These are phyloP conservation scores for Aspergillus incahuasiensis DNA, from an alignment of 495 filamentous ascomycete genomes.

Conservation along the genomic window DNA sequence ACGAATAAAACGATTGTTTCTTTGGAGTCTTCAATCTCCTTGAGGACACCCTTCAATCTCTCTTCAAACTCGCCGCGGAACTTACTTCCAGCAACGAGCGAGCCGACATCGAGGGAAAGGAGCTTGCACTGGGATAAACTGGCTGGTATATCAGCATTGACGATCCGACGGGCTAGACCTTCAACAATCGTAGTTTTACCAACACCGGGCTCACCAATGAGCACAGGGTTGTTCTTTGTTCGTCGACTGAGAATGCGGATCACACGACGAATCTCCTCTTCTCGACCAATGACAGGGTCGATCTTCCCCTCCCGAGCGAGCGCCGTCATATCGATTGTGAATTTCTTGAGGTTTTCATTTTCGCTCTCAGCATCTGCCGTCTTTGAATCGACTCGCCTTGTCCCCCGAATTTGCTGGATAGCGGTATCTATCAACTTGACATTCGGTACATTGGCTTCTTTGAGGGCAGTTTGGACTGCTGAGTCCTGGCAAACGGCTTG, in stretches of 20 bases:
- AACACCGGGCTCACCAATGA: constrained; percentile 95
- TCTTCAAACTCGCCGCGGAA: constrained; percentile 98
- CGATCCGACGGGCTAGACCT: constrained; percentile 90
- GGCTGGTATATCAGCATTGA: constrained; percentile 92
- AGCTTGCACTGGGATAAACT: constrained; percentile 92
- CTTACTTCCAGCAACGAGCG: constrained; percentile 93
- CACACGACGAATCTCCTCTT: constrained; percentile 93
- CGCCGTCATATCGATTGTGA: constrained; percentile 94
- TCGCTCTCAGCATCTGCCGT: constrained; percentile 88
- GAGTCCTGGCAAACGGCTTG: constrained; percentile 74
- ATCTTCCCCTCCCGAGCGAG: constrained; percentile 95
- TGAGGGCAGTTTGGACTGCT: constrained; percentile 64
- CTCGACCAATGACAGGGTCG: constrained; percentile 94
- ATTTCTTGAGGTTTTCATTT: constrained; percentile 92
- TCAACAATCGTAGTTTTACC: constrained; percentile 98
- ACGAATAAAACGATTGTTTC: constrained; percentile 97
- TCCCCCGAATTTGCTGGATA: constrained; percentile 84
- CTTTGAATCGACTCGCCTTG: constrained; percentile 86
- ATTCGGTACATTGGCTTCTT: constrained; percentile 88
- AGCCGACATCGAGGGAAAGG: constrained; percentile 90
- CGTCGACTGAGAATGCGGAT: constrained; percentile 88
- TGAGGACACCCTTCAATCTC: constrained; percentile 96
- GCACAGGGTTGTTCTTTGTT: constrained; percentile 97
- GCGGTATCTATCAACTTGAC: constrained; percentile 83
- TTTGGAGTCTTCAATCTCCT: constrained; percentile 94